These are phyloP conservation scores for Plenodomus lindquistii DNA, from an alignment of 2,329 filamentous ascomycete species.

Conservation along the genomic window DNA sequence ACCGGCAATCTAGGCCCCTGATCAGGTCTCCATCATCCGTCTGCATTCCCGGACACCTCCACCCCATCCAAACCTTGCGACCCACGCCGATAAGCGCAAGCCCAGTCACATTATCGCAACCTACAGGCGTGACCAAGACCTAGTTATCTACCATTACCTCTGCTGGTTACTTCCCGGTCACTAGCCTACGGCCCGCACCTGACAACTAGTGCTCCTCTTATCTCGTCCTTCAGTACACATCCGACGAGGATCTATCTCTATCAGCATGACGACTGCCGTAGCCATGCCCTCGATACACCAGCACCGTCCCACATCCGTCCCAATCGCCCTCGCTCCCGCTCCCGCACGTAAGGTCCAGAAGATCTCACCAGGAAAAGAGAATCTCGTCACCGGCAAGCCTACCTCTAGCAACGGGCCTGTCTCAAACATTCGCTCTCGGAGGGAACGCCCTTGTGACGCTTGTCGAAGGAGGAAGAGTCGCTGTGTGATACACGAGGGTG, in stretches of 20 bases:
- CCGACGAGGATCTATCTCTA: background rate
- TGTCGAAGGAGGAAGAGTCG: conserved; percentile 74
- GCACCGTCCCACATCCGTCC: conserved; percentile 50
- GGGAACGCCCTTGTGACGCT: conserved; percentile 60
- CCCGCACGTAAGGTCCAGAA: conserved; percentile 46
- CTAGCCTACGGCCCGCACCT: conserved; percentile 39
- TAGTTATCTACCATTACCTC: conserved; percentile 17
- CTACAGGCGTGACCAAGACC: conserved; percentile 26
- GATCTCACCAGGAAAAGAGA: conserved; percentile 49
- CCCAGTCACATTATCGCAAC: conserved; percentile 27
- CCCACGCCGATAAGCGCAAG: conserved; percentile 37
- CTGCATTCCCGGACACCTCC: conserved; percentile 4
- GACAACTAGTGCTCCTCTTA: conserved; percentile 32
- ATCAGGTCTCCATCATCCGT: conserved; percentile 12
- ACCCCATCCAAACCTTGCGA: conserved; percentile 12
- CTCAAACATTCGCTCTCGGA: conserved; percentile 45
- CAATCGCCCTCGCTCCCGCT: conserved; percentile 52
- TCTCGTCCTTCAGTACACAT: conserved; percentile 17
- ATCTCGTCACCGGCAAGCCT: conserved; percentile 45
- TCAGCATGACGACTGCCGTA: conserved; percentile 52
- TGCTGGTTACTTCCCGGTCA: conserved; percentile 23
- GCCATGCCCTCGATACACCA: conserved; percentile 46
- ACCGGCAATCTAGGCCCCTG: conserved; percentile 44
- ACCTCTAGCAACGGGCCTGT: conserved; percentile 39
- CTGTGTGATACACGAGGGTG: conserved; percentile 78